Evolutionary conservation across 441 rosid genomes (phyloP).

Genomic region (Corymbia citriodora): DNA sequence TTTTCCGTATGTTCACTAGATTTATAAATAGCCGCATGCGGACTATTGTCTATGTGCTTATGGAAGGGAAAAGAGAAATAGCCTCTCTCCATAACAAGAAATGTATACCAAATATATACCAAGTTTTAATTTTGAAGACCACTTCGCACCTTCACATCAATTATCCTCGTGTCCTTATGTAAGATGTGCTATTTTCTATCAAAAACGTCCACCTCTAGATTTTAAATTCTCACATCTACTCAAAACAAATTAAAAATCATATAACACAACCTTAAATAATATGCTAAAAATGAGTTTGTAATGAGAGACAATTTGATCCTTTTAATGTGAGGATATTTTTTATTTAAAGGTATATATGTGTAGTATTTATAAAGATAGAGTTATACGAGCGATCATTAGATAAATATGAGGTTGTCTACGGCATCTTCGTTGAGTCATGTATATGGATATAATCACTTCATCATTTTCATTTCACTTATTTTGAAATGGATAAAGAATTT

Average conservation of each 20-base stretch:
- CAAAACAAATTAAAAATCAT: too few relatives aligned
- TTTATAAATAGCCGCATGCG: neutral
- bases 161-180: neutral
- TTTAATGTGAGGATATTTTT: too few relatives aligned
- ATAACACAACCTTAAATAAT: neutral
- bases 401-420: accelerated
- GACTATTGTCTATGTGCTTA: neutral
- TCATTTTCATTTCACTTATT: neutral
- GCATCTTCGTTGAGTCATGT: neutral
- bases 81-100: neutral
- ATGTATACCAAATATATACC: too few relatives aligned
- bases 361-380: too few relatives aligned
- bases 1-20: neutral
- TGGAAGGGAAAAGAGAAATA: neutral
- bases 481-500: too few relatives aligned
- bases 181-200: too few relatives aligned
- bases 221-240: neutral
- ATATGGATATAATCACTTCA: neutral
- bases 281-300: neutral
- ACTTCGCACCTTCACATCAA: neutral
- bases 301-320: neutral
- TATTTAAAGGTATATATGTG: too few relatives aligned
- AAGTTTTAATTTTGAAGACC: too few relatives aligned
- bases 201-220: neutral
- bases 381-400: neutral